phyloP scores from a whole-genome alignment of 2,329 filamentous ascomycete genomes.

The Curvularia lunata region DNA sequence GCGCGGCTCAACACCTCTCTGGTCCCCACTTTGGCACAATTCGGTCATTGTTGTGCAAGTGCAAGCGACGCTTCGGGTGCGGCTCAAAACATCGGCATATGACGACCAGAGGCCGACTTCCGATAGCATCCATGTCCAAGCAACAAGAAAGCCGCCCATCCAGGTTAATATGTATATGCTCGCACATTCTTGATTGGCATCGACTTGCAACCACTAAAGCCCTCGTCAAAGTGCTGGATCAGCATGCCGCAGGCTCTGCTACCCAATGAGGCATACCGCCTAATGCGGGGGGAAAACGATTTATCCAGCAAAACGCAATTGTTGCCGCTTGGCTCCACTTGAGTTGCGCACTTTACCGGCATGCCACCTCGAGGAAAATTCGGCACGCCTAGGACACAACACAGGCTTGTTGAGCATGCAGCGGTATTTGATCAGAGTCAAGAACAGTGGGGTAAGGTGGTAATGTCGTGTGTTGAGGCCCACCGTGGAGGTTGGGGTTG shows the following conservation, averaged over 20 bases:
- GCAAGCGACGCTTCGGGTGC: slow-evolving; percentile 3
- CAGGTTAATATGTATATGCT: background rate
- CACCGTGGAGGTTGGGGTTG: slow-evolving; percentile 4
- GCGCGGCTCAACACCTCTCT: slow-evolving; percentile 10
- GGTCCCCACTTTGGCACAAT: background rate
- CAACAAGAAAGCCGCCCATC: background rate
- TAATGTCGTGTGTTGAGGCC: slow-evolving; percentile 8
- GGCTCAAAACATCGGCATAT: slow-evolving; percentile 5
- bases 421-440: slow-evolving; percentile 10
- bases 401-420: slow-evolving; percentile 6
- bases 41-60: slow-evolving; percentile 1
- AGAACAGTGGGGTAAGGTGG: slow-evolving; percentile 14
- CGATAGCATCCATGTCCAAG: background rate
- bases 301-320: slow-evolving; percentile 2
- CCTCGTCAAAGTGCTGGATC: slow-evolving; percentile 6
- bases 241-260: background rate
- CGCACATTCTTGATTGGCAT: background rate
- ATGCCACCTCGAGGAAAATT: slow-evolving; percentile 3
- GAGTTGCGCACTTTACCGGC: background rate
- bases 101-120: slow-evolving; percentile 11
- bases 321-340: slow-evolving; percentile 2
- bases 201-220: background rate
- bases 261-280: background rate
- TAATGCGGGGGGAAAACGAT: slow-evolving; percentile 3
- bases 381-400: background rate